Conservation (phyloP, 768 basidiomycete species). For the Leccinum boreale region DNA sequence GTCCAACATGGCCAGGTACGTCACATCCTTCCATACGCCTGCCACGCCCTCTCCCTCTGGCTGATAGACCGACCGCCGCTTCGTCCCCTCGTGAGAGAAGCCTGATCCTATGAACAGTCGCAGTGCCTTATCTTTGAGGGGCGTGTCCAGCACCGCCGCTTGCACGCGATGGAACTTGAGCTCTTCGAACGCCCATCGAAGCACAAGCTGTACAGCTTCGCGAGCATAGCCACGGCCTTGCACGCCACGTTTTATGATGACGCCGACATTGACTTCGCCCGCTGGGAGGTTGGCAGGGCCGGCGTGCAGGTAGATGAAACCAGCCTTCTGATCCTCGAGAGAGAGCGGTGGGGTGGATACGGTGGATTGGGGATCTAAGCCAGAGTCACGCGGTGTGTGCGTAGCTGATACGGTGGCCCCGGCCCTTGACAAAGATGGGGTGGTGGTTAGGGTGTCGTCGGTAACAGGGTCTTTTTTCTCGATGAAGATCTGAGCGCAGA, state of each 20-base stretch:
- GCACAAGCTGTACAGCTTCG: conserved; percentile 42
- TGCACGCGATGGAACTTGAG: conserved; percentile 35
- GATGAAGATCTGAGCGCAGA: conserved; percentile 22
- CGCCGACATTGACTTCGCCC: conserved; percentile 55
- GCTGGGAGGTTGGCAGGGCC: conserved; percentile 16
- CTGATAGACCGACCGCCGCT: conserved; percentile 51
- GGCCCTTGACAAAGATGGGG: background rate
- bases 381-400: no score
- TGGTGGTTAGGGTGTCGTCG: no score
- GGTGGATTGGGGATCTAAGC: background rate
- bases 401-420: background rate
- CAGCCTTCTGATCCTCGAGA: background rate
- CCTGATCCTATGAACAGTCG: conserved; percentile 48
- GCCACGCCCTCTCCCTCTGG: conserved; percentile 35
- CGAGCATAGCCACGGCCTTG: conserved; percentile 44
- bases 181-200: conserved; percentile 44
- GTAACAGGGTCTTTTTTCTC: background rate
- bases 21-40: conserved; percentile 55
- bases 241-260: conserved; percentile 40
- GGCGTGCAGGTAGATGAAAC: conserved; percentile 28
- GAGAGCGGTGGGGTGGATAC: rapidly evolving
- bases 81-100: conserved; percentile 62
- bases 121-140: conserved; percentile 41
- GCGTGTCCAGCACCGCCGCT: conserved; percentile 43
- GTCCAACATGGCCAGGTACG: conserved; percentile 56